Conservation (phyloP, 148 eudicot genomes). For the Pharnaceum exiguum region DNA sequence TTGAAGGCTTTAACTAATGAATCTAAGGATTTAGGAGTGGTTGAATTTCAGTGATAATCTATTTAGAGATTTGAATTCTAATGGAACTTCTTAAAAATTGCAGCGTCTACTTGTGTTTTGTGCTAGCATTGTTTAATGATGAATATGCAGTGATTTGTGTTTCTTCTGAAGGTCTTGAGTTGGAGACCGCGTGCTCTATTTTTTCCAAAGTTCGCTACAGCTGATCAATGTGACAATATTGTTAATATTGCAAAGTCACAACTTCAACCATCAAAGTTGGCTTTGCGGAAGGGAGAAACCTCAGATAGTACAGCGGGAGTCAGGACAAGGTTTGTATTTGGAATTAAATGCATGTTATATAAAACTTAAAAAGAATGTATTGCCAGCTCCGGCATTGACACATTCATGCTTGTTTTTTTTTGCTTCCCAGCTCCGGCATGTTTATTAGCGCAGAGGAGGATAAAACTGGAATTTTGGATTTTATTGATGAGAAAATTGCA, state of each 20-base stretch:
- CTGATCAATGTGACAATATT: constrained; percentile 63
- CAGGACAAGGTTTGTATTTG: constrained; percentile 64
- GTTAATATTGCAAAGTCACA: constrained; percentile 52
- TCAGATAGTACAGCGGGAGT: constrained; percentile 60
- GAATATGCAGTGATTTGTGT: constrained; percentile 1
- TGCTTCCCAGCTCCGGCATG: constrained; percentile 67
- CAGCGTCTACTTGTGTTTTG: no score
- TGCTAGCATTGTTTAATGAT: background rate
- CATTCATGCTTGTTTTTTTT: background rate
- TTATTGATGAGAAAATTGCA: constrained; percentile 80
- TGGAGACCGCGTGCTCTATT: constrained; percentile 76
- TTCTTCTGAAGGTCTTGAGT: constrained; percentile 59
- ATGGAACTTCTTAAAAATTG: no score
- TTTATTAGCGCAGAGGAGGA: constrained; percentile 83
- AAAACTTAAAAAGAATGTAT: background rate
- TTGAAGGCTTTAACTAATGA: no score
- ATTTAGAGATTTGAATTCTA: no score
- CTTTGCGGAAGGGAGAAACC: constrained; percentile 81
- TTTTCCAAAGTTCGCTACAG: constrained; percentile 75
- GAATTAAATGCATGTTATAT: constrained; percentile 11
- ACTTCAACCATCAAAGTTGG: constrained; percentile 69
- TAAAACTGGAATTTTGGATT: constrained; percentile 73
- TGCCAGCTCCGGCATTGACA: background rate
- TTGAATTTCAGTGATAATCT: no score
- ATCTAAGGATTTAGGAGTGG: no score